phyloP scores from a whole-genome alignment of 228 moss, liverwort and hornwort genomes.

The Sphagnum magellanicum region DNA sequence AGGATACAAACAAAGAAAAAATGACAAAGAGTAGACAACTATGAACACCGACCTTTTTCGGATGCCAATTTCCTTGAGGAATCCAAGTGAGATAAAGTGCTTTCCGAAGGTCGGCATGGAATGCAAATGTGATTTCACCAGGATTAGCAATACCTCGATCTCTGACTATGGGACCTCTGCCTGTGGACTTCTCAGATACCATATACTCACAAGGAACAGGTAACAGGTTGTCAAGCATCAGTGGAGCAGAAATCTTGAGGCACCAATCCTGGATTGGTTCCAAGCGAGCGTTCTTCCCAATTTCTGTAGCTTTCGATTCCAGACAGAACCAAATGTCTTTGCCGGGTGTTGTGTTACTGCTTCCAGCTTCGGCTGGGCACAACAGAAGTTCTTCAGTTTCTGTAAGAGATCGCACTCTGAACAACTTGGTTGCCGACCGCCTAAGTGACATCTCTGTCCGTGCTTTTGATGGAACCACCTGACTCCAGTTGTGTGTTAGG shows the following conservation, averaged over 20 bases:
- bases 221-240: slow-evolving; percentile 72
- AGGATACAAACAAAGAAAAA: too few relatives aligned
- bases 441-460: slow-evolving; percentile 33
- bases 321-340: slow-evolving; percentile 79
- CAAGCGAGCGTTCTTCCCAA: slow-evolving; percentile 70
- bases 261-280: slow-evolving; percentile 75
- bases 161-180: slow-evolving; percentile 41
- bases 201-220: slow-evolving; percentile 73
- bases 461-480: slow-evolving; percentile 46
- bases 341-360: slow-evolving; percentile 28
- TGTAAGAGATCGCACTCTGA: slow-evolving; percentile 60
- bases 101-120: slow-evolving; percentile 65
- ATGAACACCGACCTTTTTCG: slow-evolving; percentile 12
- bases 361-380: slow-evolving; percentile 38
- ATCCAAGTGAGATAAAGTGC: slow-evolving; percentile 72
- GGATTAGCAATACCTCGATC: slow-evolving; percentile 67
- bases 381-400: slow-evolving; percentile 60
- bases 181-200: slow-evolving; percentile 55
- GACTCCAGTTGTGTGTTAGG: slow-evolving; percentile 61
- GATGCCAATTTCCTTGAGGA: slow-evolving; percentile 86
- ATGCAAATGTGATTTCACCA: slow-evolving; percentile 58
- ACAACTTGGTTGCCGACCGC: slow-evolving; percentile 27
- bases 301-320: slow-evolving; percentile 47
- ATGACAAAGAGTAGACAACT: too few relatives aligned
- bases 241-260: slow-evolving; percentile 60